Conservation (phyloP, 306 rosid genomes). For the Arachis stenosperma region DNA sequence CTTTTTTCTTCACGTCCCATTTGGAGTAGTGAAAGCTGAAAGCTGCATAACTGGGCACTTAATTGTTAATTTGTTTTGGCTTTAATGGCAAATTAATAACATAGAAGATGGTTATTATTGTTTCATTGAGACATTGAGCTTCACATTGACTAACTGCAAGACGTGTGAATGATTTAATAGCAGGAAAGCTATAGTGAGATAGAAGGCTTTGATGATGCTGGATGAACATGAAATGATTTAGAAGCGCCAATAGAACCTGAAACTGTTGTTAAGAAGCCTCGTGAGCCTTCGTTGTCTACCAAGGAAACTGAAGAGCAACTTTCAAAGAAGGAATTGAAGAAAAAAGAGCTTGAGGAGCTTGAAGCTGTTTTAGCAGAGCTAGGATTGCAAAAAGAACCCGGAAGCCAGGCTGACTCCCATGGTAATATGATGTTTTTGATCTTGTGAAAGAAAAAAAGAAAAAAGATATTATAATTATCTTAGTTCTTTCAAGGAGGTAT, state of each 20-base stretch:
- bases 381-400: conserved; percentile 68
- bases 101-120: not conserved
- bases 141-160: conserved; percentile 12
- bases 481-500: no score
- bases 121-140: not conserved
- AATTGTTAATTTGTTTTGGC: not conserved
- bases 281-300: conserved; percentile 57
- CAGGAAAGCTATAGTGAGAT: conserved; percentile 90
- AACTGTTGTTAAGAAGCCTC: conserved; percentile 56
- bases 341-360: conserved; percentile 85
- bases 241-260: conserved; percentile 59
- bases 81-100: not conserved
- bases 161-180: conserved; percentile 8
- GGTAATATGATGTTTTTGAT: conserved; percentile 47
- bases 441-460: not conserved
- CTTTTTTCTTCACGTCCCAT: not conserved
- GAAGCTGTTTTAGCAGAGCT: conserved; percentile 96
- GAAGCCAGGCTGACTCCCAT: conserved; percentile 65
- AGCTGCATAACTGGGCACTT: not conserved
- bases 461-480: not conserved
- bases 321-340: conserved; percentile 88
- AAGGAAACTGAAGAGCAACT: conserved; percentile 89
- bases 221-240: conserved; percentile 78
- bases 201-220: conserved; percentile 86
- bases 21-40: not conserved